These are phyloP conservation scores for Cicer chorassanicum DNA, from an alignment of 306 rosid species.

Conservation along the genomic window DNA sequence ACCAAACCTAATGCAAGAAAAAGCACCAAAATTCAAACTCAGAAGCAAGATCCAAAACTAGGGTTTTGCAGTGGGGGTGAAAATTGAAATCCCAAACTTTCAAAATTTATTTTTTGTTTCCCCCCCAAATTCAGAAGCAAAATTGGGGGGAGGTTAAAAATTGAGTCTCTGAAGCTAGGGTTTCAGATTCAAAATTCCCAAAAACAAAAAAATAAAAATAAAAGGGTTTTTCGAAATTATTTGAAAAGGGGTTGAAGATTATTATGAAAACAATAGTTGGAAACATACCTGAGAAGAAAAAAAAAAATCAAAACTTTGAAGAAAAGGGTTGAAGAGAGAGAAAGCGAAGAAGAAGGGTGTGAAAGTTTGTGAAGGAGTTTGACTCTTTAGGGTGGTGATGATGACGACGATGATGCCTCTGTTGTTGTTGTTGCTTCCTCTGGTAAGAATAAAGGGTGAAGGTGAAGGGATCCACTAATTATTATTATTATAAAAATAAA, in stretches of 20 bases:
- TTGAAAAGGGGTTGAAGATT: conserved; percentile 20
- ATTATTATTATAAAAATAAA: background rate
- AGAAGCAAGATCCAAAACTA: conserved; percentile 63
- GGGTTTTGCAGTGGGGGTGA: conserved; percentile 59
- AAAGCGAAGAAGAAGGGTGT: conserved; percentile 46
- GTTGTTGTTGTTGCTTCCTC: conserved; percentile 49
- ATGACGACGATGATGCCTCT: conserved; percentile 62
- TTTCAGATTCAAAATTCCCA: conserved; percentile 50
- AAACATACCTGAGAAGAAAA: conserved; percentile 49
- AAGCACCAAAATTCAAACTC: conserved; percentile 50
- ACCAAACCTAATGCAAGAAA: conserved; percentile 55
- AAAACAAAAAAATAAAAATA: conserved; percentile 21
- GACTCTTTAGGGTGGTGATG: conserved; percentile 66
- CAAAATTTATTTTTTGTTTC: background rate
- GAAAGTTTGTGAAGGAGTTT: conserved; percentile 53
- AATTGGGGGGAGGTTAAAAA: conserved; percentile 40
- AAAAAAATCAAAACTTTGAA: conserved; percentile 43
- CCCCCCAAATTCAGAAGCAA: conserved; percentile 45
- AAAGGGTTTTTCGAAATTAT: conserved; percentile 21
- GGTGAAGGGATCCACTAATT: conserved; percentile 58
- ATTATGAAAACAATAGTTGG: conserved; percentile 7
- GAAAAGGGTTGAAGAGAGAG: conserved; percentile 37
- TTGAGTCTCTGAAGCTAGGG: conserved; percentile 53
- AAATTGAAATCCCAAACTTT: conserved; percentile 48
- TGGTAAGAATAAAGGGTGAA: conserved; percentile 49